These are phyloP conservation scores for Diplotaxis tenuifolia DNA, from an alignment of 345 rosid species.

Conservation along the genomic window DNA sequence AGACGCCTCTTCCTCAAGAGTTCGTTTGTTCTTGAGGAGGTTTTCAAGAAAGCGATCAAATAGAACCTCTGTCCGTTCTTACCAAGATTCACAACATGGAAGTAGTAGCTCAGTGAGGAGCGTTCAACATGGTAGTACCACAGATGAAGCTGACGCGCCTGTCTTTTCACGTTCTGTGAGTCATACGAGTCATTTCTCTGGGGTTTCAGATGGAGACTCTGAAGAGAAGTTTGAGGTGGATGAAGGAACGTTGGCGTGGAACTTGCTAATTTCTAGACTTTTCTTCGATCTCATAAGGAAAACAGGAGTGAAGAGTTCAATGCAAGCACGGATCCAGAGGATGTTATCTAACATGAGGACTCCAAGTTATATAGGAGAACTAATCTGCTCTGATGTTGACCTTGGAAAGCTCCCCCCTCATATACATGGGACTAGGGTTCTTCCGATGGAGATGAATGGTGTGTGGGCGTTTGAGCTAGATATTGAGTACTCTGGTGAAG, in stretches of 20 bases:
- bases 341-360: slow-evolving; percentile 83
- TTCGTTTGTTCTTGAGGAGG: slow-evolving; percentile 64
- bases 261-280: slow-evolving; percentile 78
- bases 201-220: slow-evolving; percentile 54
- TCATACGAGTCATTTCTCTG: slow-evolving; percentile 45
- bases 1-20: slow-evolving; percentile 73
- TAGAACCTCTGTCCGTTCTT: slow-evolving; percentile 32
- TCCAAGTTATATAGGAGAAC: slow-evolving; percentile 78
- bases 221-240: slow-evolving; percentile 67
- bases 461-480: slow-evolving; percentile 92
- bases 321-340: slow-evolving; percentile 76
- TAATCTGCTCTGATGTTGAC: slow-evolving; percentile 62
- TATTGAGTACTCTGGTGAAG: slow-evolving; percentile 80
- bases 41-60: slow-evolving; percentile 45
- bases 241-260: slow-evolving; percentile 88
- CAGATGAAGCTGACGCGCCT: slow-evolving; percentile 44
- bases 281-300: slow-evolving; percentile 77
- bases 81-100: slow-evolving; percentile 47
- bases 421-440: slow-evolving; percentile 77
- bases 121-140: slow-evolving; percentile 32
- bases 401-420: slow-evolving; percentile 78
- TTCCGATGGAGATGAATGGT: slow-evolving; percentile 74
- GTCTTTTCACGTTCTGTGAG: slow-evolving; percentile 46
- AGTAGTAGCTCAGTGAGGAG: slow-evolving; percentile 37
- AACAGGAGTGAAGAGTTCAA: slow-evolving; percentile 42